These are phyloP conservation scores for Lasiodiplodia gonubiensis DNA, from an alignment of 2,329 filamentous ascomycete genomes.

Conservation along the genomic window DNA sequence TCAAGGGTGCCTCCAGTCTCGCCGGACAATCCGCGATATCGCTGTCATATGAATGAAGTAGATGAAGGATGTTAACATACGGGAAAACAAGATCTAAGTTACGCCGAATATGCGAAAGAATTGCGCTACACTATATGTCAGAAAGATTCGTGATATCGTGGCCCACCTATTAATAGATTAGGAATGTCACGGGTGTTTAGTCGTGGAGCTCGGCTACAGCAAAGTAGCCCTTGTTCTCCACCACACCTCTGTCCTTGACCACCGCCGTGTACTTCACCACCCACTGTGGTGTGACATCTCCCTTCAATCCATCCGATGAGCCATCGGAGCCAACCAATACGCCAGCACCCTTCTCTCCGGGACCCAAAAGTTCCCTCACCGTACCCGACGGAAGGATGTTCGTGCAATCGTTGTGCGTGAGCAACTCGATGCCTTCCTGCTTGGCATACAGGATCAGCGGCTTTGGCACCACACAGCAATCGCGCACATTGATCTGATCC, in stretches of 20 bases:
- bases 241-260: constrained; percentile 88
- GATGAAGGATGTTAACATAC: neutral
- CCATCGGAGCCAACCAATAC: constrained; percentile 69
- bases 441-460: constrained; percentile 85
- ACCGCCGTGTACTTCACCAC: constrained; percentile 97
- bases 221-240: constrained; percentile 98
- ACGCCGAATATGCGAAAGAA: neutral
- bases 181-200: neutral
- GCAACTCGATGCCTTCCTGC: constrained; percentile 78
- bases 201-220: constrained; percentile 75
- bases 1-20: too few species aligned
- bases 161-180: neutral
- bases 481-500: constrained; percentile 93
- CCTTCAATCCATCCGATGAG: constrained; percentile 66
- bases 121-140: neutral
- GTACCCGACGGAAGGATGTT: constrained; percentile 89
- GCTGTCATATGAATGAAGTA: neutral
- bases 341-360: constrained; percentile 72
- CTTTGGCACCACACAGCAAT: constrained; percentile 95
- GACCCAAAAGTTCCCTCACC: constrained; percentile 79
- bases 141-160: neutral
- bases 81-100: neutral
- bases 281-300: constrained; percentile 87
- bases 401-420: constrained; percentile 93
- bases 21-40: neutral